These are phyloP conservation scores for Malus orientalis DNA, from an alignment of 306 rosid species.

Conservation along the genomic window DNA sequence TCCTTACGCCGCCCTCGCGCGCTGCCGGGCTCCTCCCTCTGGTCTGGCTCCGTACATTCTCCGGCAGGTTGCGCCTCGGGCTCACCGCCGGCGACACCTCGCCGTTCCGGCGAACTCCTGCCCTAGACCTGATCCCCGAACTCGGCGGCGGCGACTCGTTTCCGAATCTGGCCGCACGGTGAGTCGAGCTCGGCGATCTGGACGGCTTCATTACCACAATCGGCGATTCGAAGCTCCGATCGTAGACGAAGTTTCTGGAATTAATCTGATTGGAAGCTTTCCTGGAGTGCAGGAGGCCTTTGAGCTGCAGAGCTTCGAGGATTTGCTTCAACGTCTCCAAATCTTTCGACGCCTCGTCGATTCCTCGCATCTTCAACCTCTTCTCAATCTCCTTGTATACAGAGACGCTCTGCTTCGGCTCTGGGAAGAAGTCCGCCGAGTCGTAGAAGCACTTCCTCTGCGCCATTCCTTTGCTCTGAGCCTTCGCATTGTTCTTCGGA, in stretches of 20 bases:
- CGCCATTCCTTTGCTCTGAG: constrained; percentile 35
- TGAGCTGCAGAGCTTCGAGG: constrained; percentile 81
- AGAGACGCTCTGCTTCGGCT: constrained; percentile 53
- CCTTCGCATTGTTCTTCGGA: constrained; percentile 29
- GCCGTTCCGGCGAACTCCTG: constrained; percentile 30
- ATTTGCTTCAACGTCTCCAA: constrained; percentile 68
- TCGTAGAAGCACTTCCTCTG: constrained; percentile 80
- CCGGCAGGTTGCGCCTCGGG: constrained; percentile 34
- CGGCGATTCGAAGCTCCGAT: constrained; percentile 43
- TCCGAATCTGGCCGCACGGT: constrained; percentile 32
- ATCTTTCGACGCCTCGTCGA: constrained; percentile 64
- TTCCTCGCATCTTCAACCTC: constrained; percentile 70
- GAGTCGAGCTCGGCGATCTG: constrained; percentile 26
- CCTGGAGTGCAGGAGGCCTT: constrained; percentile 72
- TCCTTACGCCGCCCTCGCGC: constrained; percentile 32
- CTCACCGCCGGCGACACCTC: constrained; percentile 19
- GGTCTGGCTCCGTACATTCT: constrained; percentile 25
- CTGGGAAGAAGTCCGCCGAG: constrained; percentile 73
- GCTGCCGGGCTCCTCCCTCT: constrained; percentile 31
- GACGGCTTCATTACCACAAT: constrained; percentile 59
- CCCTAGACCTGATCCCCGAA: constrained; percentile 37
- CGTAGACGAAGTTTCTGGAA: constrained; percentile 34
- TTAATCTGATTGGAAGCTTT: constrained; percentile 18
- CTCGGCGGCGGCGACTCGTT: constrained; percentile 49
- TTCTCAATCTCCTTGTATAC: constrained; percentile 59